Percentiles rank a stretch among this genome's conserved stretches.
Evolutionary conservation across 768 basidiomycete species (phyloP).

Genomic region (Phanerodontia chrysosporium): DNA sequence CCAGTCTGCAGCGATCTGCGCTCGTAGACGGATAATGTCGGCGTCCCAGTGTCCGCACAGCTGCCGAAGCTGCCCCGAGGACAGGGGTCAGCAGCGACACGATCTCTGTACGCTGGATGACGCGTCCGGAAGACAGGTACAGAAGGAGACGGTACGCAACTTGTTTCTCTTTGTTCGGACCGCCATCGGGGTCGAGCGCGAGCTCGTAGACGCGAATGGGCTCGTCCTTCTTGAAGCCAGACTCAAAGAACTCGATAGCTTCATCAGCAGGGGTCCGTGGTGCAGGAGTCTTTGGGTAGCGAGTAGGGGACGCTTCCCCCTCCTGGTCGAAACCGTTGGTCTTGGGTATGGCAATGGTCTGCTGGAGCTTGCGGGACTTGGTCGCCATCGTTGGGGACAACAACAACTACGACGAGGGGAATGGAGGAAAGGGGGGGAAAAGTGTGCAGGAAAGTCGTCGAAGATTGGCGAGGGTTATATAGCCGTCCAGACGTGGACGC

Average conservation of each 20-base stretch:
- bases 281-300: slow-evolving; percentile 31
- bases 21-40: not conserved
- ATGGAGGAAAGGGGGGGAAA: not conserved
- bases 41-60: not conserved
- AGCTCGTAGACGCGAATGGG: slow-evolving; percentile 86
- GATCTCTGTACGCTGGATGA: not conserved
- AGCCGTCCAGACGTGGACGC: slow-evolving; percentile 1
- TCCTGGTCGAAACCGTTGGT: not conserved
- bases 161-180: slow-evolving; percentile 79
- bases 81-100: not conserved
- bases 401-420: too few species aligned
- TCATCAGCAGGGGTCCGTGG: slow-evolving; percentile 93
- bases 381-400: slow-evolving; percentile 1
- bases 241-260: slow-evolving; percentile 83
- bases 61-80: slow-evolving; percentile 1
- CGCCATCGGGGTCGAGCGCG: slow-evolving; percentile 83
- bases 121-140: not conserved
- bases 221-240: slow-evolving; percentile 46
- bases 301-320: slow-evolving; percentile 1
- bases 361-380: not conserved
- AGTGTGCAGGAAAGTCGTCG: not conserved
- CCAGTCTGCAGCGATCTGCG: not conserved
- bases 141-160: slow-evolving; percentile 37
- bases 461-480: not conserved
- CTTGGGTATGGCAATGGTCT: not conserved